Evolutionary conservation across 208 protist species (phyloP), one percentile per base, ranked within the genome.

Genomic region (Trypanosoma mega): DNA sequence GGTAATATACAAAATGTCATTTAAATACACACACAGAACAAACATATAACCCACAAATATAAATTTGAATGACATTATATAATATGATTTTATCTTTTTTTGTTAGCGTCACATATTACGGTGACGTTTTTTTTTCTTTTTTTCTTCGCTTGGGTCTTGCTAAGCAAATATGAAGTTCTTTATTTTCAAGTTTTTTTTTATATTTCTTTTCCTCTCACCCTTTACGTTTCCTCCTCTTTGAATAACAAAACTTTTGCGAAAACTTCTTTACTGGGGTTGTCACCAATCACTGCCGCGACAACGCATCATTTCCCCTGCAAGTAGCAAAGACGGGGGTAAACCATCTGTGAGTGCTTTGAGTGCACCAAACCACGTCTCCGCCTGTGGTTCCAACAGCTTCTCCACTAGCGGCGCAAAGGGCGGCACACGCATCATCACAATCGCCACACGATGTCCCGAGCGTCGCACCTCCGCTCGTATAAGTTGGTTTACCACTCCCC

Each of bases 251-350:
- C n/a, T n/a, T n/a, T n/a, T n/a, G n/a, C n/a, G n/a, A n/a, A n/a
- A n/a, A n/a, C n/a, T 2, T 50, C 46, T 12, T 18, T 2, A 3
- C n/a, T 12, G 21, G 46, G 1, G 23, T 39, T 60, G 2, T 54
- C 33, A 51, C 37, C 57, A 63, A 27, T 63, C 57, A 14, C 36
- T 63, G 26, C 57, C 50, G 31, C 43, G 39, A 43, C 57, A 63
- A 18, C n/a, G 45, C 5, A 63, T 8, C 33, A 2, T 36, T 23
- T 26, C 57, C 5, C 46, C 39, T 8, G 57, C 44, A 12, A 63
- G 57, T 30, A 63, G 24, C 43, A 63, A 16, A 27, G 34, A 55
- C 7, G 57, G 39, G 12, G 57, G 57, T 0, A 63, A 43, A 12
- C 27, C 34, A 24, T 34, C 26, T 21, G 46, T 63, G 26, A 60